Evolutionary conservation across 768 basidiomycete genomes (phyloP).

Genomic region (Pleurotus pulmonarius): DNA sequence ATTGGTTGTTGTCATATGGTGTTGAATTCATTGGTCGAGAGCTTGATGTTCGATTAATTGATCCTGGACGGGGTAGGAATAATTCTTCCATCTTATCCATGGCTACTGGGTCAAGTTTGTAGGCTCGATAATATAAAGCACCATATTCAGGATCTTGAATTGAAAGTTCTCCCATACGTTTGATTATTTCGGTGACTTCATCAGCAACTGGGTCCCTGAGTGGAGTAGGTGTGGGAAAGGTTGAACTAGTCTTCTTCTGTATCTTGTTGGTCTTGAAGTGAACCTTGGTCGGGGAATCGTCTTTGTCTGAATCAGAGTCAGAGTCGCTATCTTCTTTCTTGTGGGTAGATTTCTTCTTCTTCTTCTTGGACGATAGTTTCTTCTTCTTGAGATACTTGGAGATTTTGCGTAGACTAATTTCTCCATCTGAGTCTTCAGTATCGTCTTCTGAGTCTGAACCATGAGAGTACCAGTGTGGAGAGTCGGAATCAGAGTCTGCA

Average conservation of each 20-base stretch:
- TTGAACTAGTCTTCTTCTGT: not conserved
- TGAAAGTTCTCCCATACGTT: slow-evolving; percentile 2
- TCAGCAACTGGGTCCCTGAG: not conserved
- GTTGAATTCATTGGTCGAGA: not conserved
- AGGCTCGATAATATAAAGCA: slow-evolving; percentile 4
- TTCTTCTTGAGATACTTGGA: too few species aligned
- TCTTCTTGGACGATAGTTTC: too few species aligned
- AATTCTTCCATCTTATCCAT: not conserved
- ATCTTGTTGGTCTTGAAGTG: too few species aligned
- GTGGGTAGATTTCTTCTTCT: too few species aligned
- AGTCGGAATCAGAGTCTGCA: slow-evolving; percentile 8
- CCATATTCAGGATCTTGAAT: slow-evolving; percentile 4
- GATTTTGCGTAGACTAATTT: too few species aligned
- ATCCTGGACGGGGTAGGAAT: not conserved
- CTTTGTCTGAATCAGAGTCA: not conserved
- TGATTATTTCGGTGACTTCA: slow-evolving; percentile 5
- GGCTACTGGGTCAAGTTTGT: slow-evolving; percentile 1
- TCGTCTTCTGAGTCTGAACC: too few species aligned
- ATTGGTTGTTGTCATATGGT: not conserved
- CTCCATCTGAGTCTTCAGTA: too few species aligned
- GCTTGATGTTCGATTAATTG: too few species aligned
- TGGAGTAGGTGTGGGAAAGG: not conserved
- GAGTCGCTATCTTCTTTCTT: not conserved
- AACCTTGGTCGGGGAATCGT: not conserved
- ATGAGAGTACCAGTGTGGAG: not conserved